These are phyloP conservation scores for Smittium culicis DNA, from an alignment of 371 early-diverging fungal species.

Conservation along the genomic window DNA sequence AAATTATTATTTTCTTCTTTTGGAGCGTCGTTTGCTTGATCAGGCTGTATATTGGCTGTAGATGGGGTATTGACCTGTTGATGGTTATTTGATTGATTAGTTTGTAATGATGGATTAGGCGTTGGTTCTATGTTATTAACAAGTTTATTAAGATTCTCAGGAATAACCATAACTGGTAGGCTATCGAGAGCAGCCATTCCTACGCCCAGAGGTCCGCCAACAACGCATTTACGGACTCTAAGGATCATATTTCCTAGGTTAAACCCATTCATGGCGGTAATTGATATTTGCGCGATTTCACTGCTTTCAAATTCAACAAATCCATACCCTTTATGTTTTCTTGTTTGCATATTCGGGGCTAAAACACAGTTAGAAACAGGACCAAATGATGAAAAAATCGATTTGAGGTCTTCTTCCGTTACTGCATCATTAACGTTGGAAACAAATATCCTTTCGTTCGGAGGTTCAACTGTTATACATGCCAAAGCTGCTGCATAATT, in stretches of 20 bases:
- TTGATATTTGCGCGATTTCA: slow-evolving; percentile 38
- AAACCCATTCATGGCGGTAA: slow-evolving; percentile 55
- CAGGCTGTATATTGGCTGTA: slow-evolving; percentile 10
- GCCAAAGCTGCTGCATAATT: too few species aligned
- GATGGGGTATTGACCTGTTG: slow-evolving; percentile 13
- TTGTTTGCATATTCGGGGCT: slow-evolving; percentile 33
- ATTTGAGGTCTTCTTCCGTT: too few species aligned
- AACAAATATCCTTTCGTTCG: too few species aligned
- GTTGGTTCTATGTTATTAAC: too few species aligned
- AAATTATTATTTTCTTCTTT: slow-evolving; percentile 52
- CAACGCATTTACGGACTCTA: slow-evolving; percentile 45
- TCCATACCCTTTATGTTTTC: slow-evolving; percentile 54
- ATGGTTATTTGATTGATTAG: too few species aligned
- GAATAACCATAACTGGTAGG: too few species aligned
- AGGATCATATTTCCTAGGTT: slow-evolving; percentile 52
- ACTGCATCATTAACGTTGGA: too few species aligned
- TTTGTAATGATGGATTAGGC: too few species aligned
- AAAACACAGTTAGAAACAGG: too few species aligned
- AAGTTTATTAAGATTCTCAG: too few species aligned
- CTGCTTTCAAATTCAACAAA: slow-evolving; percentile 50
- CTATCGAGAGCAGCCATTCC: slow-evolving; percentile 57
- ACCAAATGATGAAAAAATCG: too few species aligned
- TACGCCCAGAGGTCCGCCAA: slow-evolving; percentile 63
- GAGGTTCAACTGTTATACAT: too few species aligned
- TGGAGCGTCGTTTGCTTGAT: slow-evolving; percentile 26